phyloP scores from a whole-genome alignment of 2,329 filamentous ascomycete species.

The Massarina eburnea region DNA sequence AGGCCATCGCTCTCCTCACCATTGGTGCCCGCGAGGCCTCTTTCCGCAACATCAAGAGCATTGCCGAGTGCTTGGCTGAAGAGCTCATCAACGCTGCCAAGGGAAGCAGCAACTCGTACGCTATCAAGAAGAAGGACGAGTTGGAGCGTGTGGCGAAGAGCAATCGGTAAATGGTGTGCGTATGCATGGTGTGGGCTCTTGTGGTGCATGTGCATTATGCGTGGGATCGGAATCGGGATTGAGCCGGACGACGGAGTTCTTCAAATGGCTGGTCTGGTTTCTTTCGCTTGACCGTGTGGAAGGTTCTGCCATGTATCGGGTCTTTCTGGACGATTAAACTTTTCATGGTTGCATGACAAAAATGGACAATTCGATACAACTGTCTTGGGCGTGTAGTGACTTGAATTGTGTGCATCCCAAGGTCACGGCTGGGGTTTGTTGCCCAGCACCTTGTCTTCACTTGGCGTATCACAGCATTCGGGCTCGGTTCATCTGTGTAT shows the following conservation, averaged over 20 bases:
- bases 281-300: slow-evolving; percentile 30
- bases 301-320: slow-evolving; percentile 41
- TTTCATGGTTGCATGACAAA: slow-evolving; percentile 46
- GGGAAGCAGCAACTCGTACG: slow-evolving; percentile 99
- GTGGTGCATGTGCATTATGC: slow-evolving; percentile 14
- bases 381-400: too few relatives aligned
- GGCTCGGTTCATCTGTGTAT: background rate
- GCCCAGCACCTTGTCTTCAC: background rate
- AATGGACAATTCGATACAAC: slow-evolving; percentile 39
- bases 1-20: slow-evolving; percentile 98
- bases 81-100: slow-evolving; percentile 99
- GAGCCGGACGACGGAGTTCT: slow-evolving; percentile 37
- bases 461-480: background rate
- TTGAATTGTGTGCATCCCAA: background rate
- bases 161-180: slow-evolving; percentile 82
- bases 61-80: slow-evolving; percentile 98
- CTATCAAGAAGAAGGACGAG: slow-evolving; percentile 99
- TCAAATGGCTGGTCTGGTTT: slow-evolving; percentile 31
- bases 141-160: slow-evolving; percentile 99
- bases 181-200: slow-evolving; percentile 18
- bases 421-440: background rate
- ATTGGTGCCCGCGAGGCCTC: slow-evolving; percentile 97
- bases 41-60: slow-evolving; percentile 99
- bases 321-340: slow-evolving; percentile 42
- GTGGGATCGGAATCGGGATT: slow-evolving; percentile 24